These are phyloP conservation scores for Sechiopsis laciniata DNA, from an alignment of 306 rosid genomes.

Conservation along the genomic window DNA sequence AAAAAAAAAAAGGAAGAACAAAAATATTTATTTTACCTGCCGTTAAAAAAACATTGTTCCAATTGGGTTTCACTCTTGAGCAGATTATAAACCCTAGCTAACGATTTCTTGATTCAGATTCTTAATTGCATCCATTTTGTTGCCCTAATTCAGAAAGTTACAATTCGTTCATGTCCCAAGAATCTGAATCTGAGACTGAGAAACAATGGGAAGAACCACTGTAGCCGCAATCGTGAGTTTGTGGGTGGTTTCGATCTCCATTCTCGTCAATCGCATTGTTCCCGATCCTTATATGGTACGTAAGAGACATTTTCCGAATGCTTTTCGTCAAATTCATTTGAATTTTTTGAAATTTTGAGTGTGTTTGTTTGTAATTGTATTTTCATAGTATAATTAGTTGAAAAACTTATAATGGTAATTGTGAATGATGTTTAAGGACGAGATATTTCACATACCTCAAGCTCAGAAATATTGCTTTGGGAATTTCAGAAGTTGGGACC, in stretches of 20 bases:
- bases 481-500: slow-evolving; percentile 91
- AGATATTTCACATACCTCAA: slow-evolving; percentile 83
- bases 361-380: neutral
- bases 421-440: slow-evolving; percentile 50
- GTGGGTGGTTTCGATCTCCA: slow-evolving; percentile 65
- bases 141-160: neutral
- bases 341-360: neutral
- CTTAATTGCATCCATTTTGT: neutral
- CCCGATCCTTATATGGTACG: slow-evolving; percentile 81
- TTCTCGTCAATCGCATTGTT: slow-evolving; percentile 55
- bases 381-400: neutral
- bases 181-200: neutral
- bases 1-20: too few relatives aligned
- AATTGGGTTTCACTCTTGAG: neutral
- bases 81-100: slow-evolving; percentile 16
- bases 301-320: neutral
- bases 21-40: neutral
- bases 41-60: neutral
- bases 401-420: slow-evolving; percentile 6
- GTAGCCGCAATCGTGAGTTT: slow-evolving; percentile 66
- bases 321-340: neutral
- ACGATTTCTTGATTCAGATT: neutral
- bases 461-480: slow-evolving; percentile 73
- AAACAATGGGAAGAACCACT: slow-evolving; percentile 55
- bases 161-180: neutral